Evolutionary conservation across 352 stramenopile species (phyloP), one percentile per base, ranked within the genome.

Genomic region (Pythium aquatile): DNA sequence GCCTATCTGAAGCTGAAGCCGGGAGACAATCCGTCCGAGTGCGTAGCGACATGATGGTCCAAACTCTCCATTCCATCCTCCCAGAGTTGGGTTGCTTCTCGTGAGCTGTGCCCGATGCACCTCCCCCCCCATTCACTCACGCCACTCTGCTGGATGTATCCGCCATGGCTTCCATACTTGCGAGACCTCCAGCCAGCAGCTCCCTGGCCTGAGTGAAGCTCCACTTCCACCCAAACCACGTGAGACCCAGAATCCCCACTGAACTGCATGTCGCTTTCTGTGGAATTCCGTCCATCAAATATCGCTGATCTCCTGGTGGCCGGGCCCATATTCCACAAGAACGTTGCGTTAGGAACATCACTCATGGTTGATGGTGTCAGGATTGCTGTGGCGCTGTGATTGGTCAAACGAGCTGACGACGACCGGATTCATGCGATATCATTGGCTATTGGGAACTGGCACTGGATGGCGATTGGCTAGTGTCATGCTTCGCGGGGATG

Each of bases 321-420:
- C 44, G n/a, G 44, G 44, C 44, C 44, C 44, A 51, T 51, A 30
- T 54, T 35, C 47, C 26, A 64, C 58, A 57, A 64, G 58, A 64
- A 64, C 35, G 20, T 57, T 62, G 42, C 42, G 20, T 0, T 0
- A 42, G 29, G 28, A 63, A 33, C 54, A 54, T 58, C 61, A 67
- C 46, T 67, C 61, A 53, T 49, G 10, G 17, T 8, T 44, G 9
- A 47, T 53, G 40, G 42, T 30, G 58, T 55, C 44, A 49, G 35
- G 17, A 28, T 42, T 58, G 35, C 24, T 56, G 28, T 33, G 52
- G 30, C 6, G n/a, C 29, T 42, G 5, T 39, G 61, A 67, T 67
- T 67, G 61, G 61, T 16, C 61, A 67, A 67, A 67, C 61, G 58
- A 13, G 20, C 44, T 26, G 24, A n/a, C 42, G 17, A 24, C 55